These are phyloP conservation scores for Strigomonas galati DNA, from an alignment of 208 protist genomes.

Conservation along the genomic window DNA sequence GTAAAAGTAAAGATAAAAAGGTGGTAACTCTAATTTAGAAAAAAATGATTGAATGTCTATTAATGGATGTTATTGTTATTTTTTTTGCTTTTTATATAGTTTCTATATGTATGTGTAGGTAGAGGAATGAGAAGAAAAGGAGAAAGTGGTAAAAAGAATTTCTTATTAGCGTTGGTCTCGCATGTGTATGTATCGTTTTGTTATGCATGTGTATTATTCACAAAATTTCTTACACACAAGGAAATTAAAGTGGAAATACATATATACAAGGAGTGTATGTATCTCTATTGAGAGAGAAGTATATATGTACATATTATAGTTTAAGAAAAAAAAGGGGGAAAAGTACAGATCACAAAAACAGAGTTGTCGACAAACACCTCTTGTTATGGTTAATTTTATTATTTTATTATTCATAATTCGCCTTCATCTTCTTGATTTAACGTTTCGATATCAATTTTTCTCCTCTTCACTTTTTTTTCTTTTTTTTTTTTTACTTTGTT, in stretches of 20 bases:
- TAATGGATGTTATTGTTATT: constrained; percentile 11
- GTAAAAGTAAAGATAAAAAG: constrained; percentile 24
- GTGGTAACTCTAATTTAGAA: neutral
- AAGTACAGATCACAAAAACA: neutral
- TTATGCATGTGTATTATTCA: neutral
- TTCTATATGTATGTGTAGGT: constrained; percentile 1
- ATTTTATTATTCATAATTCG: constrained; percentile 22
- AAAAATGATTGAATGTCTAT: neutral
- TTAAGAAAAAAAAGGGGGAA: neutral
- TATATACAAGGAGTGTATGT: neutral
- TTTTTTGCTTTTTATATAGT: constrained; percentile 17
- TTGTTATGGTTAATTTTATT: too few species aligned
- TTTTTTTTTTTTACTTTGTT: neutral
- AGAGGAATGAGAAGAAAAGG: neutral
- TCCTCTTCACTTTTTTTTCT: neutral
- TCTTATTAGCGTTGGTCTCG: neutral
- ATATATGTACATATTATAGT: neutral
- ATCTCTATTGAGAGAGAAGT: neutral
- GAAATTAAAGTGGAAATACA: neutral
- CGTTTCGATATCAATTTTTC: constrained; percentile 23
- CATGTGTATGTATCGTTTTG: neutral
- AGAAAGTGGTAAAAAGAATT: neutral
- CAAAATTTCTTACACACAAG: neutral
- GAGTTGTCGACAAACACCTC: too few species aligned
- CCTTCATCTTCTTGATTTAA: constrained; percentile 51